phyloP scores from a whole-genome alignment of 2,329 filamentous ascomycete species.

The Aphanoascus verrucosus region DNA sequence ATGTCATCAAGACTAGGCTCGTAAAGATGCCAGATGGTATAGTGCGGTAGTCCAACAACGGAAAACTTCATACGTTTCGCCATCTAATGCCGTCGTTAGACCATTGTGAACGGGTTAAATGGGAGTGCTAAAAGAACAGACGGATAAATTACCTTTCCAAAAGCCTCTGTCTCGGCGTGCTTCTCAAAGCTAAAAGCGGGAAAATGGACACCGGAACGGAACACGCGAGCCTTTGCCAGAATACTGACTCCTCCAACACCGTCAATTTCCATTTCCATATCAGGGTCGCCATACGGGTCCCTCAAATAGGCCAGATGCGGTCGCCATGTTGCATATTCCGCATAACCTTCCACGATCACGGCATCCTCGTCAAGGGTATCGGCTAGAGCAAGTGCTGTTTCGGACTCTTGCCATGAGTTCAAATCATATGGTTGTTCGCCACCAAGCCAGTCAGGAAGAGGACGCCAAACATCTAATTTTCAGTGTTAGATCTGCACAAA shows the following conservation, averaged over 20 bases:
- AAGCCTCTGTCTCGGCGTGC: constrained; percentile 95
- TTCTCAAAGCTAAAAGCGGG: constrained; percentile 98
- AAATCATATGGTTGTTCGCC: constrained; percentile 97
- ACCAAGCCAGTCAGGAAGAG: constrained; percentile 96
- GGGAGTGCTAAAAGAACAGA: constrained; percentile 16
- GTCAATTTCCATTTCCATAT: constrained; percentile 99
- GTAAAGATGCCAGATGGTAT: constrained; percentile 99
- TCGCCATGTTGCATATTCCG: constrained; percentile 96
- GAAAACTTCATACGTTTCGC: constrained; percentile 91
- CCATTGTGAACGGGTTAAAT: neutral
- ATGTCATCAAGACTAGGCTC: constrained; percentile 98
- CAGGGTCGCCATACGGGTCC: constrained; percentile 92
- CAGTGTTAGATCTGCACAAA: neutral
- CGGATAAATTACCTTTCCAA: constrained; percentile 70
- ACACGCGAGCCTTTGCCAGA: constrained; percentile 88
- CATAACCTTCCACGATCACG: constrained; percentile 97
- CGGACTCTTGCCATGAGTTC: constrained; percentile 98
- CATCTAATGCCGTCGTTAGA: constrained; percentile 55
- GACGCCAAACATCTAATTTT: constrained; percentile 81
- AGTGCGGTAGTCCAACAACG: constrained; percentile 89
- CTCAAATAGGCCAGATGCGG: constrained; percentile 93
- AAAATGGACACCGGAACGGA: constrained; percentile 90
- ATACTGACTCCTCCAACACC: constrained; percentile 97
- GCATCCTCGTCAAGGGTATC: constrained; percentile 95
- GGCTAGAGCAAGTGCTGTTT: constrained; percentile 84